Conservation (phyloP, 164 flowering plant genomes). For the Aristolochia fimbriata region DNA sequence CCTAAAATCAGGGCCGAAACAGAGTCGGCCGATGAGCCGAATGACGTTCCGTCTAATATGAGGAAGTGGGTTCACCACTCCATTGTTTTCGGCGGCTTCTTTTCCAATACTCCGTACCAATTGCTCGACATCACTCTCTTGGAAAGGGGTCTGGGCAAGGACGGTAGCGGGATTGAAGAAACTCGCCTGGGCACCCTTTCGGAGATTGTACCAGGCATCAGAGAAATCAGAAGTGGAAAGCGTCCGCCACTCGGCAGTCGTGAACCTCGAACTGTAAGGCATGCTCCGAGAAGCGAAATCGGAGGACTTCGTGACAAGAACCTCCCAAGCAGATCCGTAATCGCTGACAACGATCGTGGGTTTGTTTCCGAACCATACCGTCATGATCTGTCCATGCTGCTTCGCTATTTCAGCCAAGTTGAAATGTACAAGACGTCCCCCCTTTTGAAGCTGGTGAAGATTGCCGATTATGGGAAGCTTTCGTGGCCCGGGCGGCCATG, state of each 20-base stretch:
- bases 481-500: no score
- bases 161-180: conserved; percentile 3
- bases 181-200: conserved; percentile 7
- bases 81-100: conserved; percentile 7
- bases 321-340: no score
- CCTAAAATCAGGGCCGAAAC: conserved; percentile 3
- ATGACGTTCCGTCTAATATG: not conserved
- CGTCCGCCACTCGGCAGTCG: conserved; percentile 6
- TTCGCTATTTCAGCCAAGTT: no score
- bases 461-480: no score
- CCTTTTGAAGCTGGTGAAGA: no score
- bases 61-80: conserved; percentile 9
- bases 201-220: conserved; percentile 6
- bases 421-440: no score
- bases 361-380: no score
- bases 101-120: conserved; percentile 1
- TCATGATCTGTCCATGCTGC: no score
- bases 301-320: conserved; percentile 1
- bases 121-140: conserved; percentile 5
- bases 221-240: conserved; percentile 4
- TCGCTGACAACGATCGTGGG: no score
- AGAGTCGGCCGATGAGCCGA: conserved; percentile 1
- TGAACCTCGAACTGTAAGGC: not conserved
- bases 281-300: not conserved
- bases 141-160: conserved; percentile 5